phyloP scores from a whole-genome alignment of 1,284 basidiomycete species.

The Austropuccinia psidii region DNA sequence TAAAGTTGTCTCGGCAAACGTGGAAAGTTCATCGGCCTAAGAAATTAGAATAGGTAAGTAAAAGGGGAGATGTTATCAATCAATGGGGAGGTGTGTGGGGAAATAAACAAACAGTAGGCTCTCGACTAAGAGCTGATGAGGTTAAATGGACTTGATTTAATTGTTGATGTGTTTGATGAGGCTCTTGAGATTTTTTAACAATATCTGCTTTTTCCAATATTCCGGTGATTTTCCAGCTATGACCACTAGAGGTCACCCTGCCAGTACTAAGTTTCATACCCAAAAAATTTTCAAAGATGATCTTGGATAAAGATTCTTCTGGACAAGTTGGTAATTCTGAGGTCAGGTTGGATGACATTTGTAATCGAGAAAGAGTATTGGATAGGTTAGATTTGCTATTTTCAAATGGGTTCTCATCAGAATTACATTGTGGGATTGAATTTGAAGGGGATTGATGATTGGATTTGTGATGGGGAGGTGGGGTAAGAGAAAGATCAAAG shows the following conservation, averaged over 20 bases:
- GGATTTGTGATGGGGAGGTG: not conserved
- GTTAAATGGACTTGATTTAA: not conserved
- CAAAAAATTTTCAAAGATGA: conserved; percentile 28
- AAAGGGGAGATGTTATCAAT: not conserved
- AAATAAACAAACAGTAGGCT: conserved; percentile 13
- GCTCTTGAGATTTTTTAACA: not conserved
- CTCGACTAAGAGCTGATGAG: not conserved
- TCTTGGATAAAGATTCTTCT: conserved; percentile 29
- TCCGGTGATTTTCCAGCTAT: conserved; percentile 33
- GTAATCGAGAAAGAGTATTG: conserved; percentile 4
- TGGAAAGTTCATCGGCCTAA: conserved; percentile 56
- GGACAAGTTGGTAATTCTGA: conserved; percentile 32
- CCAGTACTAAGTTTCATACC: conserved; percentile 29
- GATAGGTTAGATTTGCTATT: conserved; percentile 5
- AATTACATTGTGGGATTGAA: not conserved
- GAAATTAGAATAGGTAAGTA: not conserved
- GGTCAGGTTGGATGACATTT: conserved; percentile 25
- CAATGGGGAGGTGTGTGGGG: not conserved
- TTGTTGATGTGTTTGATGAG: not conserved
- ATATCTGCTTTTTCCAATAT: conserved; percentile 27
- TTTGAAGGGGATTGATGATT: not conserved
- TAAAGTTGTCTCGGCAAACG: conserved; percentile 65
- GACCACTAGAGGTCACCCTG: conserved; percentile 23
- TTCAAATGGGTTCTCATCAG: not conserved
- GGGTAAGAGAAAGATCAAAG: conserved; percentile 28